These are phyloP conservation scores for Pseudocohnilembus persalinus DNA, from an alignment of 169 alveolate species.

Conservation along the genomic window DNA sequence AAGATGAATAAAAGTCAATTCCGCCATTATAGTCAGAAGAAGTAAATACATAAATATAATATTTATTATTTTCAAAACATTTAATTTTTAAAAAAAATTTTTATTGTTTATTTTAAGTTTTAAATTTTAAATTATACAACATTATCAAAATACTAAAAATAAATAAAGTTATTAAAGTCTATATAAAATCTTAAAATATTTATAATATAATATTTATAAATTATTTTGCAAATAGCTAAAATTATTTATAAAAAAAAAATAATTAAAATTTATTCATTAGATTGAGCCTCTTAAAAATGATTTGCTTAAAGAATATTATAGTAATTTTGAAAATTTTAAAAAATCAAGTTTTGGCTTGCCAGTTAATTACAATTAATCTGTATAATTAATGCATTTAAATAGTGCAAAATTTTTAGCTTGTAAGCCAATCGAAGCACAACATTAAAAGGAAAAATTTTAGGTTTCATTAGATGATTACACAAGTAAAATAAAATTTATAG, in stretches of 20 bases:
- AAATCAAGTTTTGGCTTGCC: background rate
- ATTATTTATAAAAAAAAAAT: background rate
- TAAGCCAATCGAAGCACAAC: slow-evolving; percentile 37
- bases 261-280: background rate
- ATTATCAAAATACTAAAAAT: background rate
- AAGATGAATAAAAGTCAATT: too few relatives aligned
- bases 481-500: too few relatives aligned
- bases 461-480: background rate
- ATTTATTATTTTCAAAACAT: too few relatives aligned
- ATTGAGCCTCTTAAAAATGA: background rate
- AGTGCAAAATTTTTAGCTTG: slow-evolving; percentile 48
- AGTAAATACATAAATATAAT: too few relatives aligned
- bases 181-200: background rate
- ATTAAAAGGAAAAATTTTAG: slow-evolving; percentile 31
- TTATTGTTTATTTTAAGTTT: too few relatives aligned
- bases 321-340: slow-evolving; percentile 11
- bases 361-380: background rate
- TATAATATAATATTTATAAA: background rate
- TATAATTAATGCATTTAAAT: slow-evolving; percentile 27
- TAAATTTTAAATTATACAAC: too few relatives aligned
- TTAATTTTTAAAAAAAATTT: too few relatives aligned
- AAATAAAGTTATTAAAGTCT: background rate
- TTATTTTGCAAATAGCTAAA: background rate
- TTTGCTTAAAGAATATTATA: slow-evolving; percentile 14
- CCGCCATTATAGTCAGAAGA: too few relatives aligned